Base-by-base conservation (phyloP, 2,329 filamentous ascomycete species). In the Alternaria metachromatica region DNA sequence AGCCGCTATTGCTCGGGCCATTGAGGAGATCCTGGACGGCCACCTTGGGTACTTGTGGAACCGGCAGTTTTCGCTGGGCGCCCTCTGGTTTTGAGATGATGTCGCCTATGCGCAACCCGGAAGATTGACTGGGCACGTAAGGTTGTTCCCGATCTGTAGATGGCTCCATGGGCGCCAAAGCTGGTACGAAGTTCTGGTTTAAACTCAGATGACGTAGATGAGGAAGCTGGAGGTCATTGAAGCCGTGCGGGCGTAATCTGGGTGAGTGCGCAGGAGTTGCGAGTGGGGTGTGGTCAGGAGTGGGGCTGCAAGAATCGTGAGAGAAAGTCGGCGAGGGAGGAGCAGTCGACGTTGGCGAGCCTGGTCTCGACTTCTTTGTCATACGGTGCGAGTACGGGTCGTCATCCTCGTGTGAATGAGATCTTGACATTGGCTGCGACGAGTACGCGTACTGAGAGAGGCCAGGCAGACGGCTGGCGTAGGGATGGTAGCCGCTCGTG, bases 261-360 rank as follows among this genome's bases (percentile, higher is more conserved):
- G 96, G 96, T 18, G 94, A 97, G 81, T 98, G 96, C 46, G 94
- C 95, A 5, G 95, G 95, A 6, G 95, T 99, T 26, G 94, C 95
- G 60, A 98, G 89, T n/a, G 95, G 95, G n/a, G 96, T 98, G 84
- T 97, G 94, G 76, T 98, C 95, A 11, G 95, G 96, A 2, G 95
- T 99, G 5, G 95, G 96, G 10, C 95, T 98, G 50, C 95, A 87
- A 11, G 95, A 97, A 81, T 97, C 94, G 82, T 97, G 94, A 3
- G 95, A 97, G 80, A 97, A 97, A 4, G 94, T 97, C 25, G 95
- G 95, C 30, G 95, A 98, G 25, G 95, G 97, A 20, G 96, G 96
- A 51, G 95, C 95, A 3, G 95, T 98, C 9, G 94, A 97, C 82
- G 96, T 93, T 57, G 95, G 96, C 37, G 95, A 97, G 80, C 94